Evolutionary conservation across 2,329 filamentous ascomycete species (phyloP), one percentile per base, ranked within the genome.

Genomic region (Zasmidium citrigriseum): DNA sequence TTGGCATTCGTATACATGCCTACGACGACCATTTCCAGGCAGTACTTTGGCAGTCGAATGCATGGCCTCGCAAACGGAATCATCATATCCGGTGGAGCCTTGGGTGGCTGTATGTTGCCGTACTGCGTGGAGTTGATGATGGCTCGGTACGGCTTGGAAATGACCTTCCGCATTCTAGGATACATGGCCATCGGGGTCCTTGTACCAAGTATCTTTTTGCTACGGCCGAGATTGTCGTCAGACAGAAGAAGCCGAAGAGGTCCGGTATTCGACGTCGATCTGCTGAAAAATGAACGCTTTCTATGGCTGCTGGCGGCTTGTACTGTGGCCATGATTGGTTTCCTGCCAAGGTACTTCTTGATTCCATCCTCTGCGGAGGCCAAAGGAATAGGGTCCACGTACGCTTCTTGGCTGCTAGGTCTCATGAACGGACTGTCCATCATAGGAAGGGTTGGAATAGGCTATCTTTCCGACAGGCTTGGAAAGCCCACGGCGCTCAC

Each of bases 331-430:
- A 56, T 56, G 54, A 44, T 34, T 38, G 46, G 46, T 7, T 56
- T 51, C 29, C 46, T 56, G 46, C 54, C 54, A n/a, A 46, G 46
- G 25, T 56, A 56, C 34, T 51, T 56, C n/a, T 38, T 56, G 29
- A 50, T 51, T 22, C 46, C 46, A 41, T 48, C 27, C 21, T 51
- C 54, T 18, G 54, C 54, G 14, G 25, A 49, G 46, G 54, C 46
- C 27, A 29, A 29, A 27, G 47, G 54, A 4, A 51, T 56, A 23
- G 34, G 22, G 7, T 29, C 54, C 12, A 56, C 22, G 34, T 56
- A 56, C 20, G 54, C 54, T 23, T 56, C 54, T 7, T 56, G 54
- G 54, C 24, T 56, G 45, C 46, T 56, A 16, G 54, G 34, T n/a
- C 34, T 56, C 18, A 56, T 56, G 54, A 56, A 56, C 18, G 46